Conservation (phyloP, 2,329 filamentous ascomycete genomes). For the Sclerotinia nivalis region DNA sequence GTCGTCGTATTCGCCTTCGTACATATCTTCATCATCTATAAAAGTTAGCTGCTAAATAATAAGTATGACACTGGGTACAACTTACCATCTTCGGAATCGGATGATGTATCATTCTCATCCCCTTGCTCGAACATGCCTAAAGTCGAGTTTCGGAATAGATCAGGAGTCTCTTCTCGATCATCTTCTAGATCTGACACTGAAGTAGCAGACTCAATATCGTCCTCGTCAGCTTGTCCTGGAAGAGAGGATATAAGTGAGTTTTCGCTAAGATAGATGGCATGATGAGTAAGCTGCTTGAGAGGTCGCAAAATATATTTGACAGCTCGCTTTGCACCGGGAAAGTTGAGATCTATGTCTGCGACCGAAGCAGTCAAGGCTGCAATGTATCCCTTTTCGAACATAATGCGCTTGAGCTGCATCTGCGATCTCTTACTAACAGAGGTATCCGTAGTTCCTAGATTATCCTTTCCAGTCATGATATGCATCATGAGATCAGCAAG, state of each 20-base stretch:
- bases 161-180: constrained; percentile 89
- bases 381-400: constrained; percentile 98
- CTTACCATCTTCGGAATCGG: constrained; percentile 61
- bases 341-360: constrained; percentile 93
- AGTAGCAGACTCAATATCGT: constrained; percentile 83
- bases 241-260: constrained; percentile 61
- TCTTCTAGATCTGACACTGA: constrained; percentile 87
- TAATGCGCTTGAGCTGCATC: constrained; percentile 84
- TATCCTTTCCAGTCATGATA: constrained; percentile 82
- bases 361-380: constrained; percentile 86
- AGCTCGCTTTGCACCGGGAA: constrained; percentile 86
- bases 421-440: constrained; percentile 58
- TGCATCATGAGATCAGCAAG: constrained; percentile 90
- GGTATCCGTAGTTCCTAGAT: constrained; percentile 50
- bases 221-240: constrained; percentile 72
- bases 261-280: constrained; percentile 83
- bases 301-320: constrained; percentile 96
- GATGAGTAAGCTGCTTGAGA: constrained; percentile 81
- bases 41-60: constrained; percentile 38
- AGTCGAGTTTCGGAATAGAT: constrained; percentile 94
- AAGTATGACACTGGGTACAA: background rate
- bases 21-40: constrained; percentile 85
- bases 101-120: constrained; percentile 78
- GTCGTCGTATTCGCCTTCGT: constrained; percentile 82
- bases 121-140: constrained; percentile 90